These are phyloP conservation scores for Epithele typhae DNA, from an alignment of 768 basidiomycete species.

Conservation along the genomic window DNA sequence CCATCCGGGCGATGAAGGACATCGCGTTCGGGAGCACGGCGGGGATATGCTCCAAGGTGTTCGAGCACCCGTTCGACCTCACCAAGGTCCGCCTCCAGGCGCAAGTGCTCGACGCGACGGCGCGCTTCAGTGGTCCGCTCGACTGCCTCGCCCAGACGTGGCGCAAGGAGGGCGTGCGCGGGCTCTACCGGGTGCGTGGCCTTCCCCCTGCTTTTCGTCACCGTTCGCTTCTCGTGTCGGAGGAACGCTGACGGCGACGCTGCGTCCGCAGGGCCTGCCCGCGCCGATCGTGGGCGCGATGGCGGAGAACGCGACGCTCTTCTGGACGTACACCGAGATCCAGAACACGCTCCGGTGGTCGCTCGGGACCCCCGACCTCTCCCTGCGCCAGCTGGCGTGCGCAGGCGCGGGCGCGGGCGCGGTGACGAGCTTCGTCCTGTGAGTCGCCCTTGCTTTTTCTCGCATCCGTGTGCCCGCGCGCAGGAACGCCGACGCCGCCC, in stretches of 20 bases:
- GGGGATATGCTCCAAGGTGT: slow-evolving; percentile 82
- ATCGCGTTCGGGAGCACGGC: slow-evolving; percentile 40
- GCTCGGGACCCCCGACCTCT: slow-evolving; percentile 39
- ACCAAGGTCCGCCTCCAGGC: slow-evolving; percentile 93
- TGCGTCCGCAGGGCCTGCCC: slow-evolving; percentile 60
- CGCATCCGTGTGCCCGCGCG: no score
- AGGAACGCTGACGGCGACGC: not conserved
- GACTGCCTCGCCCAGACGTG: slow-evolving; percentile 86
- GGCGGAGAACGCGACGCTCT: slow-evolving; percentile 86
- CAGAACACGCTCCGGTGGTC: slow-evolving; percentile 54
- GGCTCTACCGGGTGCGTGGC: slow-evolving; percentile 81
- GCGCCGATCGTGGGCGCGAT: slow-evolving; percentile 91
- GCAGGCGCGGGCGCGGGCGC: slow-evolving; percentile 89
- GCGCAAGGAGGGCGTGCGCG: slow-evolving; percentile 74
- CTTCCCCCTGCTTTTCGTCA: not conserved
- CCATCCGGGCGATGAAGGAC: slow-evolving; percentile 21
- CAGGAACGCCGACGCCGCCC: no score
- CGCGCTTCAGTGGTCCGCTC: slow-evolving; percentile 78
- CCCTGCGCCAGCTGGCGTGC: slow-evolving; percentile 65
- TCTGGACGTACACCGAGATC: slow-evolving; percentile 78
- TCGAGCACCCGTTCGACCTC: slow-evolving; percentile 95
- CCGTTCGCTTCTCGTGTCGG: no score
- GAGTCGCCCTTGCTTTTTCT: slow-evolving; percentile 25
- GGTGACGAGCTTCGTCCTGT: slow-evolving; percentile 85
- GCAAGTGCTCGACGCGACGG: slow-evolving; percentile 70